phyloP scores from a whole-genome alignment of 495 filamentous ascomycete genomes.

The Penicillium longicatenatum region DNA sequence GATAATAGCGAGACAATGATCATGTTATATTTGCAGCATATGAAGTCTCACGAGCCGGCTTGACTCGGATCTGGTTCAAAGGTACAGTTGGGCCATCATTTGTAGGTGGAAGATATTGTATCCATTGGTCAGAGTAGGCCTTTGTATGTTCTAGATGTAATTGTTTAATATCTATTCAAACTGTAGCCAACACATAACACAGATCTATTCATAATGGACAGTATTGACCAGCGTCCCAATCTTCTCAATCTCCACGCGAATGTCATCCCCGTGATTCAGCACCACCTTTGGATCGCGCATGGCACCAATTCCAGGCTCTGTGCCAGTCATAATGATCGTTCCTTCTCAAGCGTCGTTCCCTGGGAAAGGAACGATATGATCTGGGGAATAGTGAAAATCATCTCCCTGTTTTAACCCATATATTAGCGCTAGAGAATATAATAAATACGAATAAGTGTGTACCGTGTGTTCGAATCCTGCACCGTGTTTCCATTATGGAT shows the following conservation, averaged over 20 bases:
- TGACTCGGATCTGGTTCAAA: no score
- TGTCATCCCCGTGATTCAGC: constrained; percentile 52
- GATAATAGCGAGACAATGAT: no score
- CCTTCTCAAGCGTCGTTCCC: constrained; percentile 67
- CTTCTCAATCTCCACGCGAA: constrained; percentile 47
- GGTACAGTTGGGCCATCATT: no score
- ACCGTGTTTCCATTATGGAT: not conserved
- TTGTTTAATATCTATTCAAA: no score
- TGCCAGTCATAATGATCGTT: constrained; percentile 73
- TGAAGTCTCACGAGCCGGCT: no score
- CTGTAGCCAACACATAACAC: no score
- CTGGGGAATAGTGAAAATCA: not conserved
- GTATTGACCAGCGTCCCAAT: constrained; percentile 26
- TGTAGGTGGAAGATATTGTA: no score
- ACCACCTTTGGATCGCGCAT: constrained; percentile 44
- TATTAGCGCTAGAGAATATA: no score
- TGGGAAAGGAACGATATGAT: constrained; percentile 65
- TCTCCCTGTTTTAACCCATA: not conserved
- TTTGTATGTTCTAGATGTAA: no score
- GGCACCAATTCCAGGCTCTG: constrained; percentile 36
- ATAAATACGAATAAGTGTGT: no score
- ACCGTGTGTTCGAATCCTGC: not conserved
- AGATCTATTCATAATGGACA: constrained; percentile 20
- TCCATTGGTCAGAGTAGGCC: no score
- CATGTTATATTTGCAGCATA: no score